Percentiles rank a stretch among this genome's conserved stretches.
Evolutionary conservation across 2,329 filamentous ascomycete genomes (phyloP).

Genomic region (Ophiocordyceps camponoti-floridani): DNA sequence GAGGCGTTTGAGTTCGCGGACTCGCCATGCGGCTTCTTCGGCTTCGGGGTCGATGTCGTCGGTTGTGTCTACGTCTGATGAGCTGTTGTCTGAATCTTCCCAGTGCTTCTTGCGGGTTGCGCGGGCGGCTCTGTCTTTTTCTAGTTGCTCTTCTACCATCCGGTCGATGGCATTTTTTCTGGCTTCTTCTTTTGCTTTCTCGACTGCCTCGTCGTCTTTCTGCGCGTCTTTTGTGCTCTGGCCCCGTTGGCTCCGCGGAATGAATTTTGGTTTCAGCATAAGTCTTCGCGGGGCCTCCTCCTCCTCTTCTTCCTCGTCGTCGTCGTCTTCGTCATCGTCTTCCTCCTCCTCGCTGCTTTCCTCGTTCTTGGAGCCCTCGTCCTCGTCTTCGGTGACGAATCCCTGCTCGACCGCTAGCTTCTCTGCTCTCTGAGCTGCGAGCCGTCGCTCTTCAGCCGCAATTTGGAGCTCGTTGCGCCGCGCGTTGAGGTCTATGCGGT

Average conservation of each 20-base stretch:
- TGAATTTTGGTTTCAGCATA: conserved; percentile 46
- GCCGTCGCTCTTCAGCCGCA: conserved; percentile 25
- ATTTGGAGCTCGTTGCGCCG: conserved; percentile 23
- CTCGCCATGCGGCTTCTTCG: conserved; percentile 82
- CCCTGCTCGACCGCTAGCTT: conserved; percentile 38
- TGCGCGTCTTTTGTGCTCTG: conserved; percentile 10
- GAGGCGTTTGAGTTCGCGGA: conserved; percentile 77
- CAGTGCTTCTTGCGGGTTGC: conserved; percentile 67
- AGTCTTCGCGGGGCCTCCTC: conserved; percentile 37
- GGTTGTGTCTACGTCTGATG: conserved; percentile 69
- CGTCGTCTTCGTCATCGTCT: conserved; percentile 19
- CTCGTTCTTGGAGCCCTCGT: no score
- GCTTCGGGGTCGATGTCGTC: conserved; percentile 76
- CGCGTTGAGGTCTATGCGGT: conserved; percentile 32
- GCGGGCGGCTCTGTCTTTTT: conserved; percentile 57
- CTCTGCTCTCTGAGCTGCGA: conserved; percentile 31
- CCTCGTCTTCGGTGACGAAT: conserved; percentile 40
- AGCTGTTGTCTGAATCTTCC: conserved; percentile 59
- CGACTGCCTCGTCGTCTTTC: conserved; percentile 16
- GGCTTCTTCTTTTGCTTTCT: conserved; percentile 36
- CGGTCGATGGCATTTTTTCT: conserved; percentile 58
- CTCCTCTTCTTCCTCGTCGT: conserved; percentile 30
- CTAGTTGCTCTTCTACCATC: conserved; percentile 76
- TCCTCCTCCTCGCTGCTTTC: conserved; percentile 19
- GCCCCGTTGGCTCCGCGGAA: conserved; percentile 38